These are phyloP conservation scores for Raphanus sativus DNA, from an alignment of 345 rosid species.

Conservation along the genomic window DNA sequence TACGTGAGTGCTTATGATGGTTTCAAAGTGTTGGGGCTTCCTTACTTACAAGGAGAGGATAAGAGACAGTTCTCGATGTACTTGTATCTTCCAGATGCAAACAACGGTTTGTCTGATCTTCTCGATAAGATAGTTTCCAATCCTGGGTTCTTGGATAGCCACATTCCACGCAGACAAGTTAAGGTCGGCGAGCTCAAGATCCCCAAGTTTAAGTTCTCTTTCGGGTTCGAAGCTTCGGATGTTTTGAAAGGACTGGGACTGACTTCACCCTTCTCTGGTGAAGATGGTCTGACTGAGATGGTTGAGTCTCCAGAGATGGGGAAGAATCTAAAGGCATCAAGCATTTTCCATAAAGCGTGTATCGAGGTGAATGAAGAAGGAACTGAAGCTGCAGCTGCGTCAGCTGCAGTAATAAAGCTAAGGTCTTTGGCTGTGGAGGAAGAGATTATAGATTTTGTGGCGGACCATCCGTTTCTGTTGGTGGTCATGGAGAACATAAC, in stretches of 20 bases:
- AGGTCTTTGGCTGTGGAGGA: background rate
- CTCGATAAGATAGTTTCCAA: constrained; percentile 47
- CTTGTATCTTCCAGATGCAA: constrained; percentile 66
- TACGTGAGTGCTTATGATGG: constrained; percentile 46
- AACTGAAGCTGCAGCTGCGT: constrained; percentile 71
- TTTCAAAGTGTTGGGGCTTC: constrained; percentile 75
- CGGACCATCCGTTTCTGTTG: constrained; percentile 73
- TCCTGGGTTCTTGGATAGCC: constrained; percentile 51
- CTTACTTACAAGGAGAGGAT: constrained; percentile 72
- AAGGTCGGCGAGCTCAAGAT: constrained; percentile 53
- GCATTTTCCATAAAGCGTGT: constrained; percentile 60
- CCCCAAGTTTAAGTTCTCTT: constrained; percentile 61
- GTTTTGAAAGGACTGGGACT: constrained; percentile 56
- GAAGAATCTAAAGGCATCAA: constrained; percentile 45
- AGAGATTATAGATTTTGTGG: constrained; percentile 53
- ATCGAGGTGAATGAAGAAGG: constrained; percentile 79
- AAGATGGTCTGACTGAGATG: constrained; percentile 60
- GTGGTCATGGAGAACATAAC: constrained; percentile 59
- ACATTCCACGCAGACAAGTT: constrained; percentile 44
- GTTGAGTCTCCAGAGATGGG: constrained; percentile 50
- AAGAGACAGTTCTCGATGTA: constrained; percentile 68
- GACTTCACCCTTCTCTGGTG: constrained; percentile 50
- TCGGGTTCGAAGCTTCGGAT: constrained; percentile 56
- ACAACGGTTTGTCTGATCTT: constrained; percentile 56
- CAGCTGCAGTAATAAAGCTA: constrained; percentile 42